Conservation (phyloP, 2,329 filamentous ascomycete species). For the Aureobasidium sp. region DNA sequence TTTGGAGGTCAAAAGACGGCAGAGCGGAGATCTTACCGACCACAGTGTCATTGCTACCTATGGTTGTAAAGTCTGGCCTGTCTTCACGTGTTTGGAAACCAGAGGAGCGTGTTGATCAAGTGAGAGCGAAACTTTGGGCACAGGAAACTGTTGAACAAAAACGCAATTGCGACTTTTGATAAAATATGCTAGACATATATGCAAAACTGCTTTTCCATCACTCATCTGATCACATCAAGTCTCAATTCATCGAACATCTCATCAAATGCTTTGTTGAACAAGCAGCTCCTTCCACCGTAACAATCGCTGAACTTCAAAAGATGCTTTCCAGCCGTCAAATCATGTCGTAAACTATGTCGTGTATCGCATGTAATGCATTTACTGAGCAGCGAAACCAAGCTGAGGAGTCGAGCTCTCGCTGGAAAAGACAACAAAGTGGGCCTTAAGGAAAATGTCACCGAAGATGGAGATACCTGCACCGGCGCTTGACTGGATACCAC, state of each 20-base stretch:
- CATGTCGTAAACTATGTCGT: background rate
- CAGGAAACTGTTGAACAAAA: background rate
- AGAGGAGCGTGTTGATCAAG: too few species aligned
- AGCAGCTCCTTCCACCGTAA: background rate
- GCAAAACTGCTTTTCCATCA: background rate
- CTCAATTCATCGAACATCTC: background rate
- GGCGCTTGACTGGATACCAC: conserved; percentile 61
- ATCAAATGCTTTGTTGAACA: conserved; percentile 4
- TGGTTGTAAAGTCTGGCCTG: background rate
- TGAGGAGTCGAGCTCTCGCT: conserved; percentile 33
- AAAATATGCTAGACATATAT: background rate
- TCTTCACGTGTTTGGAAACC: too few species aligned
- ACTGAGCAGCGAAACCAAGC: conserved; percentile 40
- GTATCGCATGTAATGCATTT: background rate
- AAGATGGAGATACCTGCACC: conserved; percentile 60
- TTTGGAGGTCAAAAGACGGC: background rate
- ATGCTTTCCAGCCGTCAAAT: background rate
- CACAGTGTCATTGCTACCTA: background rate
- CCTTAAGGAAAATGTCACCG: conserved; percentile 67
- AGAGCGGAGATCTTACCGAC: background rate
- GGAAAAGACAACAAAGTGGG: conserved; percentile 67
- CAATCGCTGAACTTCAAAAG: background rate
- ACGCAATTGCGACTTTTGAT: background rate
- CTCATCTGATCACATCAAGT: background rate
- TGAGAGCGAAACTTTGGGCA: too few species aligned